Base-by-base conservation (phyloP, 306 rosid genomes). In the Glycine latifolia region DNA sequence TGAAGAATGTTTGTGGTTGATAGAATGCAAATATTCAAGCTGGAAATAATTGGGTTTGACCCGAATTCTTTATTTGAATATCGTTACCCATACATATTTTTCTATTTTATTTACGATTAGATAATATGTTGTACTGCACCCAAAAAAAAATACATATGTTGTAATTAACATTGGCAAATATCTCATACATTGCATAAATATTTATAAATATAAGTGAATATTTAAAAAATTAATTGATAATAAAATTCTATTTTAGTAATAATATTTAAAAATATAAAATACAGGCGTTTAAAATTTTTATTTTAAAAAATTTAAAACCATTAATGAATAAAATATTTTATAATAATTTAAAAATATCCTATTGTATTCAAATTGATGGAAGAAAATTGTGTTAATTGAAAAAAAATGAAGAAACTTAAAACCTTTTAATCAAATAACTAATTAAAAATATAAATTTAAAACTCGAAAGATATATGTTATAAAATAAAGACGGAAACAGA, bases 11-110 rank as follows among this genome's bases (percentile, higher is more conserved):
- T 44, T 46, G 33, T 46, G 74, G 55, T 69, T 46, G 16, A 69
- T 47, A 46, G 2, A 69, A 69, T 46, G 54, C 56, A 69, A 47
- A 68, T 44, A 68, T 68, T 44, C 73, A 44, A 46, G n/a, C 39
- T 44, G 7, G n/a, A 68, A 44, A 68, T 68, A n/a, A 68, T 68
- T 68, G 54, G 14, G 37, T 44, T 68, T 44, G 73, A 68, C 73
- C 14, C 10, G 9, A 67, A 43, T 67, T 66, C 52, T 67, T 41
- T 41, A 65, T 37, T 13, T 37, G 17, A 46, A 67, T 67, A 67
- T 67, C n/a, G 33, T n/a, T 15, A 67, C 52, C 49, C 33, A 15
- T 39, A 14, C 6, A 37, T 3, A 15, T 0, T 43, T 67, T 62
- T 66, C 12, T 43, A 14, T 39, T 39, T 13, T 66, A 37, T 66